Conservation (phyloP, 257 asterid species). For the Ilex aquifolium region DNA sequence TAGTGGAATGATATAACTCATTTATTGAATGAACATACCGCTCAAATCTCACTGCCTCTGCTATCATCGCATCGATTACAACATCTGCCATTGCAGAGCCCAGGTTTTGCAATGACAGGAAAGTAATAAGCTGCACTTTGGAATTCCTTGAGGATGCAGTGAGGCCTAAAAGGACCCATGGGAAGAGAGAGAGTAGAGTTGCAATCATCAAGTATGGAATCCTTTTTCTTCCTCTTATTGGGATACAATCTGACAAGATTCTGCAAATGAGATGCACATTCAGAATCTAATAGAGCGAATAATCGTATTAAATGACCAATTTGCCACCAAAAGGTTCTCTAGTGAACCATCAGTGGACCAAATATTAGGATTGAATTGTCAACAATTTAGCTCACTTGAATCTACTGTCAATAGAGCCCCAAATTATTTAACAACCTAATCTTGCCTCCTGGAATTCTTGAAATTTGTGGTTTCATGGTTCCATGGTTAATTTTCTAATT, state of each 20-base stretch:
- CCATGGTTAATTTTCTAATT: no score
- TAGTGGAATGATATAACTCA: no score
- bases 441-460: no score
- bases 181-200: slow-evolving; percentile 70
- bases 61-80: slow-evolving; percentile 97
- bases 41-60: slow-evolving; percentile 89
- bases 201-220: slow-evolving; percentile 76
- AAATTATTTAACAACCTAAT: no score
- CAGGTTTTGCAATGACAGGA: slow-evolving; percentile 77
- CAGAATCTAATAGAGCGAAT: slow-evolving; percentile 4
- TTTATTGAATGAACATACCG: slow-evolving; percentile 38
- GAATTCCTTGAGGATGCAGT: slow-evolving; percentile 51
- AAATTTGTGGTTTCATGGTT: no score
- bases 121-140: slow-evolving; percentile 63
- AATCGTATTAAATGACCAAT: neutral
- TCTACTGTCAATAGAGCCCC: no score
- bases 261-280: slow-evolving; percentile 41
- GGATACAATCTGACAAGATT: slow-evolving; percentile 83
- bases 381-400: no score
- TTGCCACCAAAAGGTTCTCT: neutral
- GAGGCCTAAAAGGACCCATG: slow-evolving; percentile 74
- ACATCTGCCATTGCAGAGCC: slow-evolving; percentile 99
- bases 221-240: slow-evolving; percentile 83
- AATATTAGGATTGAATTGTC: no score
- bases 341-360: neutral